Base-by-base conservation (phyloP, 2,329 filamentous ascomycete species). In the Thermoascus crustaceus region DNA sequence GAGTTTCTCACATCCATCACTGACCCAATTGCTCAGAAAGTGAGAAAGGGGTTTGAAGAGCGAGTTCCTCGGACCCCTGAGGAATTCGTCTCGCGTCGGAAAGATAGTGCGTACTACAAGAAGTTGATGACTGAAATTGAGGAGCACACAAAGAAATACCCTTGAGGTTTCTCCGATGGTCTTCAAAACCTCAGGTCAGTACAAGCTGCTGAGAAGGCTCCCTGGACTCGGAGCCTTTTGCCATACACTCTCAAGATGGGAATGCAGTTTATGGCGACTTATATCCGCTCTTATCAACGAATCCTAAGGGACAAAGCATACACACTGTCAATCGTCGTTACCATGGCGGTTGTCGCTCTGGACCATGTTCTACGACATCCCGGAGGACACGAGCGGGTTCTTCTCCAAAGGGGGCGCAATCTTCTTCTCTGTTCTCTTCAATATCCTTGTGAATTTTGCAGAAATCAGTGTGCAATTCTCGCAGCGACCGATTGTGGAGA, bases 401-500 rank as follows among this genome's bases (percentile, higher is more conserved):
- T 91, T 80, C 66, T 73, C 76, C 47, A 77, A 85, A 31, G 83
- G 82, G 37, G 78, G 82, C 22, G 68, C 91, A 9, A 65, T 94
- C 31, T 94, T 93, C 73, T 89, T 93, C 54, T 81, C 85, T 39
- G 78, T 87, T 52, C 68, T 94, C 37, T 76, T 91, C 67, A 93
- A 89, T 58, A 85, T 83, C 24, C 88, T 91, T 49, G 71, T 80
- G 37, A 82, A 77, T 50, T 77, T 80, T 33, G 69, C 88, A 26
- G 85, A 91, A 59, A 89, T 94, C 55, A 61, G 91, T 24, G 86
- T 83, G 0, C 73, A 94, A 3, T 95, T 89, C 59, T 75, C 84
- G 7, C 87, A 94, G 72, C 80, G 88, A 16, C 83, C 85, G 1
- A 94, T 94, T 47, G 85, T 95, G 41, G 86, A 94, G 56, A 94